Evolutionary conservation across 2,329 filamentous ascomycete species (phyloP).

Genomic region (Pleurostoma richardsiae): DNA sequence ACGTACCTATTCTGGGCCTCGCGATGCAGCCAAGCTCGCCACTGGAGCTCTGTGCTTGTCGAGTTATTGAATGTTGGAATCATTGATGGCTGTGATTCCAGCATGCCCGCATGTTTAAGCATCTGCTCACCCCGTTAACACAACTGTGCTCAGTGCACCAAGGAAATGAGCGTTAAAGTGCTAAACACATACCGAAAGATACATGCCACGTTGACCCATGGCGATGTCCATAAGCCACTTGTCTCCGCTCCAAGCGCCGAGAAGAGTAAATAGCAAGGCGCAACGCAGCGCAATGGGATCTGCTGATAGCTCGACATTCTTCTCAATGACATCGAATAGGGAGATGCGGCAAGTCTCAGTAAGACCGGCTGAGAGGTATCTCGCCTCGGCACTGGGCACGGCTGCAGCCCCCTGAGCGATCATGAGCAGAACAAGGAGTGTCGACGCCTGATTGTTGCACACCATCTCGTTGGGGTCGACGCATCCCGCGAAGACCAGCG

Average conservation of each 20-base stretch:
- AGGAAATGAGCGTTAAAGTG: no score
- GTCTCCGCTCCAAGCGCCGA: constrained; percentile 69
- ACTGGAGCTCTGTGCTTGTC: constrained; percentile 43
- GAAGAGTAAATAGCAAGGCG: constrained; percentile 61
- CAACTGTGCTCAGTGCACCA: neutral
- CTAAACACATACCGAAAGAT: constrained; percentile 45
- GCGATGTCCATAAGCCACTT: constrained; percentile 76
- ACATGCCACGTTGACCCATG: constrained; percentile 70
- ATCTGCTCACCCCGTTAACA: constrained; percentile 34
- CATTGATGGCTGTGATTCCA: constrained; percentile 46
- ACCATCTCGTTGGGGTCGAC: constrained; percentile 65
- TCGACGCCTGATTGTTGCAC: constrained; percentile 60
- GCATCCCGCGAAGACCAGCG: constrained; percentile 52
- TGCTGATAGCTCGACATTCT: constrained; percentile 62
- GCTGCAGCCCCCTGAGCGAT: constrained; percentile 65
- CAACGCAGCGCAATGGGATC: constrained; percentile 61
- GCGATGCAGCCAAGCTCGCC: constrained; percentile 60
- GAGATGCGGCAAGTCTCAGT: constrained; percentile 69
- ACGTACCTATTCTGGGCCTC: constrained; percentile 59
- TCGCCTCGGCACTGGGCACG: constrained; percentile 60
- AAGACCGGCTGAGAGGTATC: constrained; percentile 60
- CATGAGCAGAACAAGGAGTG: constrained; percentile 64
- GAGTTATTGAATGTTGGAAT: constrained; percentile 37
- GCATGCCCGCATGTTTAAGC: constrained; percentile 63
- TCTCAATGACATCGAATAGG: constrained; percentile 67